A percentile compares a stretch with the other conserved stretches of the same genome.
Evolutionary conservation across 768 basidiomycete genomes (phyloP).

Genomic region (Boletus rubropictus): DNA sequence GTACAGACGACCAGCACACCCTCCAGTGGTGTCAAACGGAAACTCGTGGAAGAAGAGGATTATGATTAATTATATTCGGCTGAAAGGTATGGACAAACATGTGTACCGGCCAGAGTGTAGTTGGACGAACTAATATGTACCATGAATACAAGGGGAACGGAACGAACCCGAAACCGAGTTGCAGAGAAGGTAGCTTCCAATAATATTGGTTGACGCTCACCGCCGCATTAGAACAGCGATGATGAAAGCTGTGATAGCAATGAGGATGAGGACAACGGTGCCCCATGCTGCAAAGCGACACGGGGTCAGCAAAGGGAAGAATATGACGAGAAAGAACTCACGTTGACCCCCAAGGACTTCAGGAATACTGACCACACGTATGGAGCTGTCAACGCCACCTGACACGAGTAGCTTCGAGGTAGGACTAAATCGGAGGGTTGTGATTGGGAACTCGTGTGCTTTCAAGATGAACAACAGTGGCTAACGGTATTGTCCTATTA

Average conservation of each 20-base stretch:
- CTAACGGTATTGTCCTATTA: conserved; percentile 36
- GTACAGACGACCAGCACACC: conserved; percentile 49
- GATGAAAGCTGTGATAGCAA: conserved; percentile 40
- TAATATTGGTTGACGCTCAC: not conserved
- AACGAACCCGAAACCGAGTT: not conserved
- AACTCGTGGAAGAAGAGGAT: conserved; percentile 82
- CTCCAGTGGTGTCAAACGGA: conserved; percentile 68
- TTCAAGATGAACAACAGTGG: conserved; percentile 83
- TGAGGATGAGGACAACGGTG: conserved; percentile 34
- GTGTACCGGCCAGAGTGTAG: conserved; percentile 2
- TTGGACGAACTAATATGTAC: conserved; percentile 23
- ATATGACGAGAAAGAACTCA: conserved; percentile 34
- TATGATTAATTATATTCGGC: conserved; percentile 49
- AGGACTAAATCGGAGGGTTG: conserved; percentile 84
- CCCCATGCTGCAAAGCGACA: conserved; percentile 33
- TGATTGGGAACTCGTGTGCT: conserved; percentile 93
- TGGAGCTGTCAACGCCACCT: conserved; percentile 84
- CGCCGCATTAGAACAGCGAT: conserved; percentile 38
- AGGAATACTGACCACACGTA: conserved; percentile 77
- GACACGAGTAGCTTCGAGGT: conserved; percentile 75
- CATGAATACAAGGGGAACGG: conserved; percentile 21
- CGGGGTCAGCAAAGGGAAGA: conserved; percentile 28
- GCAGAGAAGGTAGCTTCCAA: not conserved
- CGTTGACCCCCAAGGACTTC: conserved; percentile 45
- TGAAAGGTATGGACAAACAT: conserved; percentile 4